These are phyloP conservation scores for Bipolaris bicolor DNA, from an alignment of 2,329 filamentous ascomycete species.

Conservation along the genomic window DNA sequence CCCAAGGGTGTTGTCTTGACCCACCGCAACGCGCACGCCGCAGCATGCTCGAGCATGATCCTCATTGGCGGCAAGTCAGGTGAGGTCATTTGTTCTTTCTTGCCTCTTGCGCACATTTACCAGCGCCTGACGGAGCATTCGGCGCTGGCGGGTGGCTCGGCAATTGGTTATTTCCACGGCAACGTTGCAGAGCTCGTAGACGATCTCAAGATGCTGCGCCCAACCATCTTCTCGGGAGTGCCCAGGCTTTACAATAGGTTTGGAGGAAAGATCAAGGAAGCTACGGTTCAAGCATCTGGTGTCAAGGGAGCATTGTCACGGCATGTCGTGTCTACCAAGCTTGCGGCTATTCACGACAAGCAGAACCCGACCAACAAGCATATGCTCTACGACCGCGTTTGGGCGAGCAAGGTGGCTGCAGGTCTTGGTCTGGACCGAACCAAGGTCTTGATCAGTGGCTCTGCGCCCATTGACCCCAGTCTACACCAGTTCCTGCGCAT, in stretches of 20 bases:
- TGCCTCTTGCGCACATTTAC: constrained; percentile 94
- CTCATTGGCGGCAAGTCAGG: constrained; percentile 59
- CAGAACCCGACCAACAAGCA: constrained; percentile 78
- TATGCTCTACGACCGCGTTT: constrained; percentile 82
- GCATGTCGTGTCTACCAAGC: constrained; percentile 79
- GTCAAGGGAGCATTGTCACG: constrained; percentile 81
- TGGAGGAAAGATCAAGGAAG: constrained; percentile 77
- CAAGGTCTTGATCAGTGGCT: constrained; percentile 80
- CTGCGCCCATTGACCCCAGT: constrained; percentile 85
- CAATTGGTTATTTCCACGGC: constrained; percentile 92
- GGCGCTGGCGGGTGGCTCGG: constrained; percentile 71
- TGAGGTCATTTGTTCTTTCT: constrained; percentile 80
- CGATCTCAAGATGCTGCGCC: constrained; percentile 85
- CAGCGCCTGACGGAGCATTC: constrained; percentile 82
- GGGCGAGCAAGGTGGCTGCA: constrained; percentile 84
- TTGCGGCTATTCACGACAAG: constrained; percentile 75
- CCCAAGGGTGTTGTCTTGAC: constrained; percentile 86
- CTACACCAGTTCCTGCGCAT: constrained; percentile 89
- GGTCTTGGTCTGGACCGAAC: constrained; percentile 80
- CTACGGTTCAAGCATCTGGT: constrained; percentile 79
- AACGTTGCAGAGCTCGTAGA: constrained; percentile 86
- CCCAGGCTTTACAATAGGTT: constrained; percentile 92
- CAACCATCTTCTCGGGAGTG: constrained; percentile 84
- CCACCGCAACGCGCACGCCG: constrained; percentile 80
- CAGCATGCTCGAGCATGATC: constrained; percentile 66